Evolutionary conservation across 1,284 basidiomycete genomes (phyloP).

Genomic region (Melampsora abietis-canadensis): DNA sequence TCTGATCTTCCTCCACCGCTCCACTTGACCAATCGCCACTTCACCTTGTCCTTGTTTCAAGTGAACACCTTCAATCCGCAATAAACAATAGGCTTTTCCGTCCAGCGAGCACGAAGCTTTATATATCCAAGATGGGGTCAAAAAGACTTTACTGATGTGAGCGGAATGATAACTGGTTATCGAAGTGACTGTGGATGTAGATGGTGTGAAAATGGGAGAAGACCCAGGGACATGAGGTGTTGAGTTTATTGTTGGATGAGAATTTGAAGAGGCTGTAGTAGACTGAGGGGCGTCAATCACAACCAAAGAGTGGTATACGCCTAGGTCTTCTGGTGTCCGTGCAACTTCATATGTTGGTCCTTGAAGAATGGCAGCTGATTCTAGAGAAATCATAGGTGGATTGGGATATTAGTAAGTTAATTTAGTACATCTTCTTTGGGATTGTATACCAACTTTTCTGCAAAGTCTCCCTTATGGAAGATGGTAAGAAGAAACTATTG

Average conservation of each 20-base stretch:
- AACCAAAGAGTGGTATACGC: conserved; percentile 83
- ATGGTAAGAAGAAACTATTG: conserved; percentile 64
- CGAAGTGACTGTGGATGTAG: conserved; percentile 66
- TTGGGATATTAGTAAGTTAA: conserved; percentile 45
- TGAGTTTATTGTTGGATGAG: conserved; percentile 70
- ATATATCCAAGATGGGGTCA: conserved; percentile 30
- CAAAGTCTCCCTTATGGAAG: conserved; percentile 71
- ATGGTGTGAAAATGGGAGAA: neutral
- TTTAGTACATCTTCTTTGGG: conserved; percentile 43
- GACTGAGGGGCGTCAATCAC: conserved; percentile 64
- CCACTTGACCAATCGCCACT: conserved; percentile 75
- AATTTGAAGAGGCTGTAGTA: conserved; percentile 60
- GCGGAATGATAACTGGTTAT: conserved; percentile 59
- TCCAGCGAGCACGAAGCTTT: conserved; percentile 46
- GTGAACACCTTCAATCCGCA: conserved; percentile 66
- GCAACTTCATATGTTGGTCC: conserved; percentile 55
- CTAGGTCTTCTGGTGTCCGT: conserved; percentile 77
- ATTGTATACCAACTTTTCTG: conserved; percentile 65
- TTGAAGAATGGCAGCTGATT: conserved; percentile 39
- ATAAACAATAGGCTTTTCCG: conserved; percentile 50
- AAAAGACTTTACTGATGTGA: conserved; percentile 16
- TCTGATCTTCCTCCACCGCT: conserved; percentile 78
- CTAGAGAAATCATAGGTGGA: conserved; percentile 47
- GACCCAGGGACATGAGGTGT: neutral
- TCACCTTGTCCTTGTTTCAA: conserved; percentile 64